phyloP scores from a whole-genome alignment of 2,329 filamentous ascomycete species.

The Pseudogymnoascus sp. region DNA sequence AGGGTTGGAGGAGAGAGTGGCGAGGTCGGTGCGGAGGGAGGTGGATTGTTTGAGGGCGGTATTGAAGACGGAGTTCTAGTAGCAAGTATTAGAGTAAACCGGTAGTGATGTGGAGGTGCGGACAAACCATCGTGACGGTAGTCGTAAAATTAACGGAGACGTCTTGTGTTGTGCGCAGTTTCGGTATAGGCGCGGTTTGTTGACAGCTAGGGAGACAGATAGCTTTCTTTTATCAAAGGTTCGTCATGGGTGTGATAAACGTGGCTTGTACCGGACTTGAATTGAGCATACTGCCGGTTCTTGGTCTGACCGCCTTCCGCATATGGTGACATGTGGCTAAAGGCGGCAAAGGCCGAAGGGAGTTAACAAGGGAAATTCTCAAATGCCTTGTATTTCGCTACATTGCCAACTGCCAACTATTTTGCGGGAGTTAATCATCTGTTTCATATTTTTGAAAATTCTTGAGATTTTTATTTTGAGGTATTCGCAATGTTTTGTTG shows the following conservation, averaged over 20 bases:
- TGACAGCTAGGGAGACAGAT: neutral
- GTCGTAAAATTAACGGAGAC: neutral
- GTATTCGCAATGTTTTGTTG: neutral
- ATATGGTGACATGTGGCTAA: conserved; percentile 1
- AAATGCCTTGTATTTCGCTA: neutral
- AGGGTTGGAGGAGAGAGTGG: conserved; percentile 56
- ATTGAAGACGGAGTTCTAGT: conserved; percentile 76
- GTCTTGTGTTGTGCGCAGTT: neutral
- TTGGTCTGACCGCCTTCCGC: neutral
- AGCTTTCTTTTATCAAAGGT: neutral
- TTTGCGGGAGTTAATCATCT: neutral
- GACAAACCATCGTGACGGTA: neutral
- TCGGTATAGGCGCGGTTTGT: neutral
- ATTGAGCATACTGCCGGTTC: conserved; percentile 2
- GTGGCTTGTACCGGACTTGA: conserved; percentile 7
- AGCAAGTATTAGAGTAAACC: conserved; percentile 12
- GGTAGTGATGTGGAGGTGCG: neutral
- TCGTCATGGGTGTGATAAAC: conserved; percentile 8
- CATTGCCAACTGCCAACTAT: neutral
- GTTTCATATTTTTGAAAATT: neutral
- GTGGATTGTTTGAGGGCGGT: conserved; percentile 79
- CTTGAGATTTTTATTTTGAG: neutral
- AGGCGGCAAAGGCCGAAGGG: conserved; percentile 1
- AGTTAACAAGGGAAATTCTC: neutral
- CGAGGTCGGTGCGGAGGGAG: conserved; percentile 68